phyloP scores from a whole-genome alignment of 352 stramenopile species.

The Globisporangium irregulare region DNA sequence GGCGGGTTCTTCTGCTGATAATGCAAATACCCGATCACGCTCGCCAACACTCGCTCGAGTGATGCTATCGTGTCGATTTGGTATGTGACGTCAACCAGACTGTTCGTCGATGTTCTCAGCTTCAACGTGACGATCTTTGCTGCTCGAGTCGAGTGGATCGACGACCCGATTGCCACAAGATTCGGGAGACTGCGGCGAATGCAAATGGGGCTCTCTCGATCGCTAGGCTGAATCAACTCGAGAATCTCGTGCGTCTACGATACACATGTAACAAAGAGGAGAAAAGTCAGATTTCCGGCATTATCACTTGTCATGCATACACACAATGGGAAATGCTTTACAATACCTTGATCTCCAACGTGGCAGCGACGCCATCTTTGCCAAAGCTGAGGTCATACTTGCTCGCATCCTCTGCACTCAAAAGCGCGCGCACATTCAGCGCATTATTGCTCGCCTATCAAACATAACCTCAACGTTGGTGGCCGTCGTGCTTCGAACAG shows the following conservation, averaged over 20 bases:
- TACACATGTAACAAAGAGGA: neutral
- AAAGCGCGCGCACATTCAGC: conserved; percentile 43
- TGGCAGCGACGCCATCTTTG: conserved; percentile 61
- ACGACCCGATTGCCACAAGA: conserved; percentile 53
- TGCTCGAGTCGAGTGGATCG: conserved; percentile 42
- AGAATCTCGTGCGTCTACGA: conserved; percentile 49
- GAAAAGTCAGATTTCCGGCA: neutral
- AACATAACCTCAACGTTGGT: neutral
- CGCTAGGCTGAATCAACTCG: conserved; percentile 12
- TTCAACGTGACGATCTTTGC: conserved; percentile 59
- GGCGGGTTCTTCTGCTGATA: conserved; percentile 35
- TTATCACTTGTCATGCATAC: neutral
- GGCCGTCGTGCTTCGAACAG: neutral
- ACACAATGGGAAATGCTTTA: neutral
- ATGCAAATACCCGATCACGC: conserved; percentile 46
- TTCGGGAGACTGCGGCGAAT: conserved; percentile 49
- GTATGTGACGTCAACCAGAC: conserved; percentile 44
- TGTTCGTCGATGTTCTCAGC: conserved; percentile 22
- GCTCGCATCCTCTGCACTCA: conserved; percentile 60
- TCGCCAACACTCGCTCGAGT: conserved; percentile 38
- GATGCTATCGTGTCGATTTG: conserved; percentile 40
- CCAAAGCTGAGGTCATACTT: conserved; percentile 58
- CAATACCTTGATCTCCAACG: conserved; percentile 58
- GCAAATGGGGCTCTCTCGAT: conserved; percentile 23
- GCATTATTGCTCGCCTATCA: conserved; percentile 15